phyloP scores from a whole-genome alignment of 352 stramenopile species.

The Globisporangium recalcitrans region DNA sequence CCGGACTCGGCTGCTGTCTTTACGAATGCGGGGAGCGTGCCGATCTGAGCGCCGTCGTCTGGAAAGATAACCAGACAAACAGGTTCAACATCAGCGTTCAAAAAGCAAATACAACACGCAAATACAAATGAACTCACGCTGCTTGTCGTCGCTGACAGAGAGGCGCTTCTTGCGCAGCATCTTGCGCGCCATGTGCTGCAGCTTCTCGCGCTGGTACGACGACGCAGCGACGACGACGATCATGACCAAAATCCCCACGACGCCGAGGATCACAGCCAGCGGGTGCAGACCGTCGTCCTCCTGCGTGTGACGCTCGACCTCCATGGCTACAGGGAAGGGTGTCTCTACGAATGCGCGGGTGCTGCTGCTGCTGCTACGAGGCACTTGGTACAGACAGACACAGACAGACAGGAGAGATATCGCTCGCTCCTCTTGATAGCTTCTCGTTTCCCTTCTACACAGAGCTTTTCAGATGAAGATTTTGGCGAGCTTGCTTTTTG shows the following conservation, averaged over 20 bases:
- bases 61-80: background rate
- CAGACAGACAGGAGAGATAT: background rate
- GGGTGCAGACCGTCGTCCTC: slow-evolving; percentile 43
- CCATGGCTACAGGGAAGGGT: slow-evolving; percentile 2
- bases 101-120: background rate
- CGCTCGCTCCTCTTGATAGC: background rate
- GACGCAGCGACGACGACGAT: slow-evolving; percentile 65
- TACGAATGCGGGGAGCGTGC: slow-evolving; percentile 59
- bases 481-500: background rate
- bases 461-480: slow-evolving; percentile 7
- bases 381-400: background rate
- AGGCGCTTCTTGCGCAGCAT: slow-evolving; percentile 64
- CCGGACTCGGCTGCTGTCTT: slow-evolving; percentile 60
- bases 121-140: slow-evolving; percentile 20
- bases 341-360: no score
- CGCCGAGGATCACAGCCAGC: slow-evolving; percentile 53
- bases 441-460: slow-evolving; percentile 5
- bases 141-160: slow-evolving; percentile 38
- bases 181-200: slow-evolving; percentile 78
- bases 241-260: slow-evolving; percentile 53
- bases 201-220: slow-evolving; percentile 72
- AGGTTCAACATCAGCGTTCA: background rate
- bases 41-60: slow-evolving; percentile 25
- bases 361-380: background rate
- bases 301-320: slow-evolving; percentile 14